Evolutionary conservation across 805 yeast species (phyloP).

Genomic region (Hanseniaspora opuntiae): DNA sequence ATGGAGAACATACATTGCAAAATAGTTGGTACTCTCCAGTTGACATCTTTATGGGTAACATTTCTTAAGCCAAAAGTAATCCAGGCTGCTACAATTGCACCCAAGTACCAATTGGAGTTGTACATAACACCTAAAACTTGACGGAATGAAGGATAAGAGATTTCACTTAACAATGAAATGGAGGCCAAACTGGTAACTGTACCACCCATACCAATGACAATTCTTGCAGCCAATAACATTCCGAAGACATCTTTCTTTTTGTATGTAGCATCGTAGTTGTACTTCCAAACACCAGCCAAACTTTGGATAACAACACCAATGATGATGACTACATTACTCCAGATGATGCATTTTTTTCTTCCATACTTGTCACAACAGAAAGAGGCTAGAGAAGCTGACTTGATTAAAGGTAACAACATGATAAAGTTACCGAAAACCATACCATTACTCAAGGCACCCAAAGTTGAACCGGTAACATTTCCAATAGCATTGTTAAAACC

Average conservation of each 20-base stretch:
- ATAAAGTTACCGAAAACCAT: conserved; percentile 30
- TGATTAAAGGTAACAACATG: conserved; percentile 20
- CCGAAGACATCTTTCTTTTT: conserved; percentile 28
- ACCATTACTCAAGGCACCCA: conserved; percentile 33
- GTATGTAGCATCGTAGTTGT: conserved; percentile 24
- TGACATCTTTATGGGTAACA: conserved; percentile 12
- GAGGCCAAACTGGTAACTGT: conserved; percentile 31
- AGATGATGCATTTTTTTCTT: conserved; percentile 25
- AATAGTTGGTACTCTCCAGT: conserved; percentile 43
- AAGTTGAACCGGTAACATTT: conserved; percentile 27
- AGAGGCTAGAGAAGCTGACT: neutral
- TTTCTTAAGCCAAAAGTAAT: conserved; percentile 34
- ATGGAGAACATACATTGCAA: conserved; percentile 34
- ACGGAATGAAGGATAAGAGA: conserved; percentile 32
- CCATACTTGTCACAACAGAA: conserved; percentile 29
- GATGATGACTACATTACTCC: conserved; percentile 19
- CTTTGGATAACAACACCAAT: conserved; percentile 12
- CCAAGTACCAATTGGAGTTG: conserved; percentile 40
- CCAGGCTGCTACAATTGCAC: conserved; percentile 41
- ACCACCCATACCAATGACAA: conserved; percentile 36
- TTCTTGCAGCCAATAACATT: conserved; percentile 32
- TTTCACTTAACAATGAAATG: conserved; percentile 37
- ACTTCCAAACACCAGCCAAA: conserved; percentile 20
- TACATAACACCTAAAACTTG: conserved; percentile 31
- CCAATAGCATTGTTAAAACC: conserved; percentile 31